These are phyloP conservation scores for Penicillium desertorum DNA, from an alignment of 495 filamentous ascomycete species.

Conservation along the genomic window DNA sequence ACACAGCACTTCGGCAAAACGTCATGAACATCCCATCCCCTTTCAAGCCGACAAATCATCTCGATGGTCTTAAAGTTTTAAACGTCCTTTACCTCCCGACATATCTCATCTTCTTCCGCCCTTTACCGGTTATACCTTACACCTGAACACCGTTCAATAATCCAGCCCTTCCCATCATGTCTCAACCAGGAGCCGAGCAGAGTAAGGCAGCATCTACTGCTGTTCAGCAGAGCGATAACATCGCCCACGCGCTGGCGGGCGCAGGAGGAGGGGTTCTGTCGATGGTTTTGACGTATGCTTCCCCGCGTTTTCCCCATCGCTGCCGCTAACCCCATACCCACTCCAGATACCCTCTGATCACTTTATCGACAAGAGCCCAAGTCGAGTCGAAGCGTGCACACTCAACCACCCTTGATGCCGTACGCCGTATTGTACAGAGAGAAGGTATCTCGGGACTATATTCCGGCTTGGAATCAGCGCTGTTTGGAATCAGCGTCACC, in stretches of 20 bases:
- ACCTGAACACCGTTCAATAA: background rate
- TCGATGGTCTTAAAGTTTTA: background rate
- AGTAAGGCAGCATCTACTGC: slow-evolving; percentile 47
- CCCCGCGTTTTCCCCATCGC: slow-evolving; percentile 17
- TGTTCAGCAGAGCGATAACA: slow-evolving; percentile 79
- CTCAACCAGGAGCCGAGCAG: slow-evolving; percentile 36
- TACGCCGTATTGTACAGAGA: slow-evolving; percentile 82
- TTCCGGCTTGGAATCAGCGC: slow-evolving; percentile 80
- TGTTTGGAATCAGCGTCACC: slow-evolving; percentile 97
- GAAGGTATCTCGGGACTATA: slow-evolving; percentile 89
- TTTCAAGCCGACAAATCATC: slow-evolving; percentile 37
- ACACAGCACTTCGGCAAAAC: slow-evolving; percentile 43
- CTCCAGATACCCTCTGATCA: slow-evolving; percentile 87
- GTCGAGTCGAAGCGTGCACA: slow-evolving; percentile 94
- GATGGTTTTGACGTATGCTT: slow-evolving; percentile 83
- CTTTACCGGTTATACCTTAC: slow-evolving; percentile 6
- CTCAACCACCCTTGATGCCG: slow-evolving; percentile 73
- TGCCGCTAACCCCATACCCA: slow-evolving; percentile 22
- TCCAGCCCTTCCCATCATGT: slow-evolving; percentile 33
- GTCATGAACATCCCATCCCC: slow-evolving; percentile 38
- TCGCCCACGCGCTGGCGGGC: slow-evolving; percentile 84
- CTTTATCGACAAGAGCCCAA: slow-evolving; percentile 94
- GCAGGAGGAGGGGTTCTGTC: slow-evolving; percentile 91
- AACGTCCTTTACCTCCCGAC: slow-evolving; percentile 9
- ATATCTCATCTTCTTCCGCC: slow-evolving; percentile 16